A percentile compares a stretch with the other conserved stretches of the same genome.
These are phyloP conservation scores for Ambispora gerdemannii DNA, from an alignment of 192 early-diverging fungal species.

Conservation along the genomic window DNA sequence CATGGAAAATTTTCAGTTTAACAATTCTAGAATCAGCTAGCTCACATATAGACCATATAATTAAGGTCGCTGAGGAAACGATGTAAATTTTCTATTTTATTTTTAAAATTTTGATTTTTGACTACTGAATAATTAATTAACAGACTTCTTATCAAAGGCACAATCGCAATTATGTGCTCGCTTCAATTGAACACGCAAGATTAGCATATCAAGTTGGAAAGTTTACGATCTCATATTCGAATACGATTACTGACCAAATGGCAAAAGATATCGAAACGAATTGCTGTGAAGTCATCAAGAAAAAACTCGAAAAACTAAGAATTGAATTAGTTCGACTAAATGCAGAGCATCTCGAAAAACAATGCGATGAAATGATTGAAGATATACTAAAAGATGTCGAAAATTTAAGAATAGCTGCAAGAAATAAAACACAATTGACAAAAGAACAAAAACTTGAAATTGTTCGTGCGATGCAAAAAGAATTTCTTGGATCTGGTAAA, in stretches of 20 bases:
- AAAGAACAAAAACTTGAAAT: conserved; percentile 22
- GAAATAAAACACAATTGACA: not conserved
- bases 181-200: not conserved
- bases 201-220: not conserved
- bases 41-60: not conserved
- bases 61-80: conserved; percentile 4
- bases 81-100: too few relatives aligned
- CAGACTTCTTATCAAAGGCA: too few relatives aligned
- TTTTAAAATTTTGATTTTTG: too few relatives aligned
- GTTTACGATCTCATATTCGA: too few relatives aligned
- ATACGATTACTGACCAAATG: not conserved
- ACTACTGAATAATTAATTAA: too few relatives aligned
- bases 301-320: not conserved
- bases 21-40: not conserved
- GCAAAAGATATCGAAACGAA: not conserved
- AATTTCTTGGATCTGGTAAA: conserved; percentile 20
- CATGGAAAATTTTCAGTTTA: conserved; percentile 2
- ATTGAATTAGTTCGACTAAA: not conserved
- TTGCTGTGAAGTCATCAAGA: not conserved
- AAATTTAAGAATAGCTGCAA: not conserved
- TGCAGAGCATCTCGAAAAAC: not conserved
- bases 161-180: not conserved
- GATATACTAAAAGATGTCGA: conserved; percentile 9
- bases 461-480: conserved; percentile 10
- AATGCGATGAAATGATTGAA: conserved; percentile 6